A percentile compares a stretch with the other conserved stretches of the same genome.
Conservation (phyloP, 2,329 filamentous ascomycete species). For the Diatrype stigma region DNA sequence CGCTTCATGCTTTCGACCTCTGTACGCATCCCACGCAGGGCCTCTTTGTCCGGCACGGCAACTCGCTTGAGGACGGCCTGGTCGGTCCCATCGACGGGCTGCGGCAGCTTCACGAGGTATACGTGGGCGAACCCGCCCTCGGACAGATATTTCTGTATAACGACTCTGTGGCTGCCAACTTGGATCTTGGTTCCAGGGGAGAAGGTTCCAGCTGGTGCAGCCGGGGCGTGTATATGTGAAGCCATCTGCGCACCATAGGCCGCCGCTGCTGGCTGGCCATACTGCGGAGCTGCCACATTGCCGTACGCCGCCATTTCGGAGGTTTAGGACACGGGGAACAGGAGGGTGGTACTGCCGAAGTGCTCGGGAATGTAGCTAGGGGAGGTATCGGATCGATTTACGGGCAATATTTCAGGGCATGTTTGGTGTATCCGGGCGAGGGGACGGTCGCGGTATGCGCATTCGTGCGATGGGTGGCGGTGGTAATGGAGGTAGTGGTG, state of each 20-base stretch:
- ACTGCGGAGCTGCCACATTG: conserved; percentile 31
- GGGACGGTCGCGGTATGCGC: background rate
- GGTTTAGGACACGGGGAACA: background rate
- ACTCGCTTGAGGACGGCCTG: conserved; percentile 88
- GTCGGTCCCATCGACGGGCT: conserved; percentile 72
- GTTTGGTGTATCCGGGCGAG: background rate
- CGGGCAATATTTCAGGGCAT: background rate
- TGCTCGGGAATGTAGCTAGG: background rate
- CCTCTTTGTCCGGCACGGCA: conserved; percentile 92
- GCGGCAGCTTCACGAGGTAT: conserved; percentile 85
- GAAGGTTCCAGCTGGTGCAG: conserved; percentile 78
- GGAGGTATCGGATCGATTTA: background rate
- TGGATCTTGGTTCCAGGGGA: conserved; percentile 93
- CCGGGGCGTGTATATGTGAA: conserved; percentile 23
- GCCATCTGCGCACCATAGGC: conserved; percentile 40
- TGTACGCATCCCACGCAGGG: conserved; percentile 91
- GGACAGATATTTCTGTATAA: conserved; percentile 95
- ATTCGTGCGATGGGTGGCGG: background rate
- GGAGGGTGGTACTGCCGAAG: background rate
- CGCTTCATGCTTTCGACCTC: conserved; percentile 99
- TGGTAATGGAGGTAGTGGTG: too few relatives aligned
- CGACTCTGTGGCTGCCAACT: conserved; percentile 84
- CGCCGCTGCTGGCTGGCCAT: conserved; percentile 30
- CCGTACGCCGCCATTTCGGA: conserved; percentile 1
- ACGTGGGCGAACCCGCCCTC: conserved; percentile 98